A percentile compares a stretch with the other conserved stretches of the same genome.
Evolutionary conservation across 1,139 yeast genomes (phyloP).

Genomic region (Entelexis sorbosivorans): DNA sequence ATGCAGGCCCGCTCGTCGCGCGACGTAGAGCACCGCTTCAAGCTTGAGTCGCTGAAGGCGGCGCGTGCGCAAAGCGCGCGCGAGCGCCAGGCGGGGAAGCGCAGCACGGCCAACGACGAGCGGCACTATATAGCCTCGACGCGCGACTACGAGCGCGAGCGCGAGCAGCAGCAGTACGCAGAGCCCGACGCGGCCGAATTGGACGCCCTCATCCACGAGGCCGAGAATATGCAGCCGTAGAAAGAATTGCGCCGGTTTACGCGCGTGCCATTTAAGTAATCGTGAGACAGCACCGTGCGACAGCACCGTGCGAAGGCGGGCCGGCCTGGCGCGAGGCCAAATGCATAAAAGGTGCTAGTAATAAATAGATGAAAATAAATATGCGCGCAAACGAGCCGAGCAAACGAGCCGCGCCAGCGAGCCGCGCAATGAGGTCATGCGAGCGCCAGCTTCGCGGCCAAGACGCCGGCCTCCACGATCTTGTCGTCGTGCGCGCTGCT

Average conservation of each 20-base stretch:
- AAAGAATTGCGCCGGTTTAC: too few relatives aligned
- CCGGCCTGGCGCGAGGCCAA: too few relatives aligned
- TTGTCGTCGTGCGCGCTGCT: conserved; percentile 8
- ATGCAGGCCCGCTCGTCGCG: conserved; percentile 2
- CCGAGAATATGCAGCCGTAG: conserved; percentile 1
- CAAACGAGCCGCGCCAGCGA: too few relatives aligned
- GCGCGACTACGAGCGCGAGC: conserved; percentile 1
- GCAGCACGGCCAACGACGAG: background rate
- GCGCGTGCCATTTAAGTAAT: too few relatives aligned
- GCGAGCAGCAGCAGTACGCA: background rate
- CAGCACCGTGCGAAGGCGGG: too few relatives aligned
- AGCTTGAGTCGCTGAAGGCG: background rate
- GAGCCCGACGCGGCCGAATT: conserved; percentile 6
- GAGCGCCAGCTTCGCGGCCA: conserved; percentile 13
- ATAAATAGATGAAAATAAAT: too few relatives aligned
- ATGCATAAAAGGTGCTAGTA: too few relatives aligned
- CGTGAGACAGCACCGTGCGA: too few relatives aligned
- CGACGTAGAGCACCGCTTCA: conserved; percentile 3
- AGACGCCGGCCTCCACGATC: conserved; percentile 8
- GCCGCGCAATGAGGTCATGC: background rate
- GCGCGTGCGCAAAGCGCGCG: background rate
- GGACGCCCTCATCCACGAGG: conserved; percentile 6
- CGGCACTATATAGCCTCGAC: conserved; percentile 6
- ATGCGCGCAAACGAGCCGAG: too few relatives aligned
- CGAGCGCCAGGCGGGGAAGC: background rate